Evolutionary conservation across 140 eudicot genomes (phyloP), one percentile per base, ranked within the genome.

Genomic region (Senecio squalidus): DNA sequence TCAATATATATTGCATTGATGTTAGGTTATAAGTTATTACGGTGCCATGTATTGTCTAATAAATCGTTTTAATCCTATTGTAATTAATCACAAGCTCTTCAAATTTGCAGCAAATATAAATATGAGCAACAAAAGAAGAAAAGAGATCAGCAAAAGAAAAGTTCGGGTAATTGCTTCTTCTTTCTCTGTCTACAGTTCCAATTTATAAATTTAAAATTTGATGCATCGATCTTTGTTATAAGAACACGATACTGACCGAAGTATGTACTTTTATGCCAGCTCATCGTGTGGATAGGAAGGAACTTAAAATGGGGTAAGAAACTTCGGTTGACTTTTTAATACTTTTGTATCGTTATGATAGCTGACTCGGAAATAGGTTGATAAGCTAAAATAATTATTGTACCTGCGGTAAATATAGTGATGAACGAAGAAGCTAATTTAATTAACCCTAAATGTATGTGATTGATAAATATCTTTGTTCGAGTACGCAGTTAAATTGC

Each of bases 281-380:
- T 62, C 78, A 69, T 70, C 94, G 96, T 44, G 70, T 72, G 89
- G 94, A 80, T 67, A 57, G 74, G 72, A 91, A 91, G 76, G 98
- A 91, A 59, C 92, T 91, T 43, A 91, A 86, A 73, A 91, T 86
- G 98, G 98, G 98, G 98, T 91, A 84, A 69, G 81, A 31, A 65
- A 58, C 52, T 40, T 58, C 20, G 13, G 58, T 56, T 45, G 9
- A 1, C 40, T 18, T 28, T 29, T 13, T 31, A 9, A 9, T 29
- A 28, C 5, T 28, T 29, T 27, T 17, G 3, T 2, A 21, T 60
- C 48, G 15, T 15, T 25, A 23, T 24, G 52, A 34, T 24, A 60
- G 13, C 25, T 9, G 25, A 8, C 2, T 58, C 22, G 51, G 11
- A 17, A 3, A 27, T 27, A 3, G 8, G 17, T 5, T 13, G 55